Evolutionary conservation across 139 green algal species (phyloP), one percentile per base, ranked within the genome.

Genomic region (Limnomonas spitsbergensis): DNA sequence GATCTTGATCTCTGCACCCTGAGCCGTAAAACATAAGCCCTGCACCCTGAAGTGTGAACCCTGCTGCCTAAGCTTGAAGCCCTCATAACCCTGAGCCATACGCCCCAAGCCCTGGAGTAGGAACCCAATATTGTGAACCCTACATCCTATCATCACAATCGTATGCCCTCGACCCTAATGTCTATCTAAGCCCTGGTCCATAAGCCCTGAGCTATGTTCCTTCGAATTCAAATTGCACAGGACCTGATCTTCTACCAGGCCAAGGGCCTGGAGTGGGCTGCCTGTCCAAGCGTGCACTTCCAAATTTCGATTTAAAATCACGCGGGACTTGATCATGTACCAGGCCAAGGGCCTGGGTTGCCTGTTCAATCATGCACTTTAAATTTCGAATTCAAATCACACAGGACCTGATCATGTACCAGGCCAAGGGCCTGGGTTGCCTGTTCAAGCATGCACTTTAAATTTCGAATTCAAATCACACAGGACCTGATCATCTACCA

Each of bases 401-500:
- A 20, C 47, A 61, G 14, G 47, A 20, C 47, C 14, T 20, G 47
- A 61, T 61, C 47, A 61, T n/a, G n/a, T n/a, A n/a, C n/a, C n/a
- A n/a, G n/a, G n/a, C n/a, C n/a, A n/a, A n/a, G n/a, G 76, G 82
- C 1, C 47, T 81, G 66, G 34, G 67, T 42, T 75, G 29, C 40
- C 67, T 76, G 40, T 72, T 67, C 7, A 40, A 76, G 67, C 42
- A 70, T 52, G 76, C 76, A 29, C 76, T n/a, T n/a, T n/a, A n/a
- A n/a, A n/a, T 61, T 14, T 20, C 14, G 14, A 61, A 14, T 20
- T 61, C 61, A 88, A 52, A 87, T 88, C 76, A 80, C n/a, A n/a
- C n/a, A n/a, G 69, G 88, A 92, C 71, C 78, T 92, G 38, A 79
- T 92, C 2, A 76, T 89, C 27, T 88, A 90, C 81, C 27, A 14